Evolutionary conservation across 495 filamentous ascomycete species (phyloP).

Genomic region (Penicillium odoratum): DNA sequence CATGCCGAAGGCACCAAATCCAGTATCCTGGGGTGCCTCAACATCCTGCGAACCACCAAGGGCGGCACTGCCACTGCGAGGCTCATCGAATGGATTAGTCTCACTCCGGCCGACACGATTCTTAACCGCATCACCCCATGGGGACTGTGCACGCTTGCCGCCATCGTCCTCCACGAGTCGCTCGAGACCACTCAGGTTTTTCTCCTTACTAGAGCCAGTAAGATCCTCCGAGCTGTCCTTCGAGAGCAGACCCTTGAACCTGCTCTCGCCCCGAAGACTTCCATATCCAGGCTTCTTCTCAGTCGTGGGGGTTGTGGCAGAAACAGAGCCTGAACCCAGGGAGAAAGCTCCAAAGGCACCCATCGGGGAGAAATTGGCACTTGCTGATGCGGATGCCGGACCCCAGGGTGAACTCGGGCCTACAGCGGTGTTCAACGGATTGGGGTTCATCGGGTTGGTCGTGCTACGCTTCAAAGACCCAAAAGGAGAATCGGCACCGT

Average conservation of each 20-base stretch:
- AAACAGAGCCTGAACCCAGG: slow-evolving; percentile 45
- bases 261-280: slow-evolving; percentile 71
- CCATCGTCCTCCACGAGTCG: slow-evolving; percentile 53
- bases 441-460: slow-evolving; percentile 58
- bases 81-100: slow-evolving; percentile 79
- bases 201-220: slow-evolving; percentile 52
- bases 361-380: slow-evolving; percentile 64
- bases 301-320: slow-evolving; percentile 42
- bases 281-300: slow-evolving; percentile 73
- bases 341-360: slow-evolving; percentile 88
- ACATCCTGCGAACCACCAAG: slow-evolving; percentile 75
- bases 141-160: slow-evolving; percentile 46
- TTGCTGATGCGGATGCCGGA: slow-evolving; percentile 48
- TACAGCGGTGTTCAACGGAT: slow-evolving; percentile 51
- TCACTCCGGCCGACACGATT: slow-evolving; percentile 63
- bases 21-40: slow-evolving; percentile 58
- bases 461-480: slow-evolving; percentile 67
- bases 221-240: slow-evolving; percentile 74
- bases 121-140: slow-evolving; percentile 53
- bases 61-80: slow-evolving; percentile 71
- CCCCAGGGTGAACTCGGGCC: slow-evolving; percentile 70
- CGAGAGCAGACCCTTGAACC: slow-evolving; percentile 79
- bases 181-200: slow-evolving; percentile 51
- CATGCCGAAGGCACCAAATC: slow-evolving; percentile 76
- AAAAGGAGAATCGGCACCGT: slow-evolving; percentile 56